Evolutionary conservation across 2,329 filamentous ascomycete species (phyloP).

Genomic region (Penicillium fuscoglaucum): DNA sequence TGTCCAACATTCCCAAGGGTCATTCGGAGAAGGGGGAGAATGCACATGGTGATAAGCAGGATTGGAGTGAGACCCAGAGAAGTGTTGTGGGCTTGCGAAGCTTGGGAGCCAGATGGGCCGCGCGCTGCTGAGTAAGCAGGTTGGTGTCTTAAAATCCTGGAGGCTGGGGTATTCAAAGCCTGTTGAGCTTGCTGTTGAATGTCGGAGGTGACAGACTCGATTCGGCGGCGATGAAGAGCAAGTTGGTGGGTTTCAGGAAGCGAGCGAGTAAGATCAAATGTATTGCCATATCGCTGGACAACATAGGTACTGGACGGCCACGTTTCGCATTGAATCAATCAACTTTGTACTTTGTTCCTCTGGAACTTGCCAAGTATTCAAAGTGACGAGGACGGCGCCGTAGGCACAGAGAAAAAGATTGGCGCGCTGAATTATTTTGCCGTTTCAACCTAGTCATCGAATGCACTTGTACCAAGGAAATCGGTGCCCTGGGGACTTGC

Average conservation of each 20-base stretch:
- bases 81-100: constrained; percentile 55
- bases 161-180: constrained; percentile 51
- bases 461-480: background rate
- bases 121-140: constrained; percentile 56
- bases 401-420: too few species aligned
- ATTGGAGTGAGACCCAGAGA: constrained; percentile 49
- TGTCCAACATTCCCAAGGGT: constrained; percentile 54
- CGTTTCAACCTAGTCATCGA: background rate
- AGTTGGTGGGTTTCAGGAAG: background rate
- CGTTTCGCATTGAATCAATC: background rate
- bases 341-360: background rate
- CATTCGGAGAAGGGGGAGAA: constrained; percentile 56
- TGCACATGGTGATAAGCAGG: constrained; percentile 59
- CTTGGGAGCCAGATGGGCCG: constrained; percentile 54
- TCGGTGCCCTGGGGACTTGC: background rate
- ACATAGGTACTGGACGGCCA: background rate
- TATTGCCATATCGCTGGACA: background rate
- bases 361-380: background rate
- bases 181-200: constrained; percentile 41
- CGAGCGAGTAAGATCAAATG: background rate
- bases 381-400: background rate
- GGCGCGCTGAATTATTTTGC: background rate
- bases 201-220: too few species aligned
- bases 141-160: constrained; percentile 49
- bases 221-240: background rate